Base-by-base conservation (phyloP, 108 stramenopile species). In the Nitzschia sp. region DNA sequence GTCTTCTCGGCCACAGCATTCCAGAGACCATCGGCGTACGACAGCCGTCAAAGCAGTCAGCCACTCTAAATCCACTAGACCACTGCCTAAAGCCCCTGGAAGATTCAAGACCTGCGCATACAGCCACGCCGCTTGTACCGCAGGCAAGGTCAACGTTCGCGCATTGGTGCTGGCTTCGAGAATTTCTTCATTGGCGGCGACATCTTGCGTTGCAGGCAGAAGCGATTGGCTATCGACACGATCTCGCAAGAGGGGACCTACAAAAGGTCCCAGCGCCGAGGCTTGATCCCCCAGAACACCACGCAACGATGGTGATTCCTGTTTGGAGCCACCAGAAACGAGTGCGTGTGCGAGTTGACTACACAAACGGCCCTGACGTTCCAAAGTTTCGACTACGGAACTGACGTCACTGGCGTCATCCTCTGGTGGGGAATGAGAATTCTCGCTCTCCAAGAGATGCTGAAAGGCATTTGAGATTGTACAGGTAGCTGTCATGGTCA, bases 71-170 rank as follows among this genome's bases (percentile, higher is more conserved):
- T 89, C 88, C 1, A 95, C 70, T 28, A 95, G 64, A 0, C 91
- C 90, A 33, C 81, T 77, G 1, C 85, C 90, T 71, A 86, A 81
- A 4, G 89, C 84, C 23, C 91, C 93, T 19, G 77, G 72, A 17
- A 77, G 68, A 2, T 73, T 75, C 0, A 90, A 34, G 26, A 92
- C 61, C 33, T 76, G 47, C 2, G 82, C 83, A 59, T 92, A 95
- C 8, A 89, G 46, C 33, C 45, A 45, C 0, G 86, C 83, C 11
- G 90, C 85, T 0, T 69, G 38, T 36, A 89, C 31, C 23, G 73
- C 49, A 2, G 75, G 60, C 2, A 54, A 35, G 13, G 89, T 87
- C 21, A 93, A 61, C 13, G 86, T 85, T 31, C 78, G 51, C 4
- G 61, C 46, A 46, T 61, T 54, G 19, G 47, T 36, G 32, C 4